A percentile compares a stretch with the other conserved stretches of the same genome.
These are phyloP conservation scores for Cryptococcus hybrid DNA, from an alignment of 1,284 basidiomycete genomes.

Conservation along the genomic window DNA sequence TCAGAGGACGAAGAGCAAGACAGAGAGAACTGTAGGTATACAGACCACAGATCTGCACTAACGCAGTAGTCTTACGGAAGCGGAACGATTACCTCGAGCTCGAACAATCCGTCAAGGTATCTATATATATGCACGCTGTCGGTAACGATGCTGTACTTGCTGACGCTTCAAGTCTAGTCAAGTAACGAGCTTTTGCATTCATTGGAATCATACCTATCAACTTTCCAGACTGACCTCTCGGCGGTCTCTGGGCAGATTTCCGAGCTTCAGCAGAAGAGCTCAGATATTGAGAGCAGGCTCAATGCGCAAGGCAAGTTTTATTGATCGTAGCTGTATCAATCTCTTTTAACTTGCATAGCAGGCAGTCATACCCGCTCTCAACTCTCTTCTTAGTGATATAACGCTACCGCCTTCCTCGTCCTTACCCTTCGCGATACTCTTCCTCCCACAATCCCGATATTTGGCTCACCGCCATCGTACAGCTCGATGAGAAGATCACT, in stretches of 20 bases:
- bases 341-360: slow-evolving; percentile 40
- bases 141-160: background rate
- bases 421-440: slow-evolving; percentile 77
- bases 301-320: slow-evolving; percentile 70
- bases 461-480: slow-evolving; percentile 76
- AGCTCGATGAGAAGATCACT: slow-evolving; percentile 74
- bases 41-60: slow-evolving; percentile 2
- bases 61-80: slow-evolving; percentile 26
- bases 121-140: background rate
- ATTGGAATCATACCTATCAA: slow-evolving; percentile 84
- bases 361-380: slow-evolving; percentile 85
- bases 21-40: slow-evolving; percentile 17
- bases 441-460: slow-evolving; percentile 60
- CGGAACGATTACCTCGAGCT: slow-evolving; percentile 41
- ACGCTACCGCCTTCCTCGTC: slow-evolving; percentile 79
- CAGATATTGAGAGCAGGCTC: slow-evolving; percentile 81
- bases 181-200: slow-evolving; percentile 67
- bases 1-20: slow-evolving; percentile 19
- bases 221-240: slow-evolving; percentile 90
- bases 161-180: slow-evolving; percentile 24
- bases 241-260: slow-evolving; percentile 94
- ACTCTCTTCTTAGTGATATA: slow-evolving; percentile 73
- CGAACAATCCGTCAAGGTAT: slow-evolving; percentile 36
- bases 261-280: slow-evolving; percentile 83
- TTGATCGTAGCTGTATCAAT: slow-evolving; percentile 36